A percentile compares a stretch with the other conserved stretches of the same genome.
Conservation (phyloP, 257 asterid genomes). For the Nyctanthes arbortristis region DNA sequence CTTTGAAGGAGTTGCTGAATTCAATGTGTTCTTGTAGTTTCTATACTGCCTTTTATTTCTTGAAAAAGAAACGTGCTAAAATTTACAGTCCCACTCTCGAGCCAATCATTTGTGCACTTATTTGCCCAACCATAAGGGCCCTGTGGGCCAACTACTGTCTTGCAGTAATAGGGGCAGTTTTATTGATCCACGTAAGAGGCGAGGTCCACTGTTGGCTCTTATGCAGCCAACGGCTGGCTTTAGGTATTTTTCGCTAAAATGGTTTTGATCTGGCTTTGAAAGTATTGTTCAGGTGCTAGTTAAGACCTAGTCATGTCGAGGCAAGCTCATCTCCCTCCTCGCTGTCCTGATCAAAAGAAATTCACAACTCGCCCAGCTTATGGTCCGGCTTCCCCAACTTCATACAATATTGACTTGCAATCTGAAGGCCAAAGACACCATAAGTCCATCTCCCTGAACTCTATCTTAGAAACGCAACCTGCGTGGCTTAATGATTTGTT, state of each 20-base stretch:
- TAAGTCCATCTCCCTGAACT: conserved; percentile 48
- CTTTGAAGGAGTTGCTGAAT: not conserved
- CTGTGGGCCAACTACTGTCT: no score
- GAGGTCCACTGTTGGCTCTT: no score
- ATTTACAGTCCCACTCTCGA: no score
- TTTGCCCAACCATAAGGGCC: no score
- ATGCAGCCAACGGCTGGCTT: no score
- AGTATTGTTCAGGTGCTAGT: conserved; percentile 35
- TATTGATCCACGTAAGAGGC: no score
- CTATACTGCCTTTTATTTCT: not conserved
- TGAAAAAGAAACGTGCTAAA: no score
- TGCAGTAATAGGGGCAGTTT: no score
- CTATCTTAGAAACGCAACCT: conserved; percentile 57
- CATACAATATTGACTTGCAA: conserved; percentile 29
- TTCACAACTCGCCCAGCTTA: conserved; percentile 24
- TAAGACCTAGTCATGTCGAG: conserved; percentile 55
- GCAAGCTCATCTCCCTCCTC: conserved; percentile 87
- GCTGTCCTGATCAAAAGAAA: conserved; percentile 82
- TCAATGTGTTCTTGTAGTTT: not conserved
- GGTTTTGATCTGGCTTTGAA: conserved; percentile 17
- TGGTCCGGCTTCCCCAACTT: conserved; percentile 27
- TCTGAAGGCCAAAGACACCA: conserved; percentile 31
- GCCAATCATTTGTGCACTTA: no score
- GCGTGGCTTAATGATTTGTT: conserved; percentile 72
- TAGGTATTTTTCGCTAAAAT: no score